These are phyloP conservation scores for Botrytis porri DNA, from an alignment of 2,329 filamentous ascomycete species.

Conservation along the genomic window DNA sequence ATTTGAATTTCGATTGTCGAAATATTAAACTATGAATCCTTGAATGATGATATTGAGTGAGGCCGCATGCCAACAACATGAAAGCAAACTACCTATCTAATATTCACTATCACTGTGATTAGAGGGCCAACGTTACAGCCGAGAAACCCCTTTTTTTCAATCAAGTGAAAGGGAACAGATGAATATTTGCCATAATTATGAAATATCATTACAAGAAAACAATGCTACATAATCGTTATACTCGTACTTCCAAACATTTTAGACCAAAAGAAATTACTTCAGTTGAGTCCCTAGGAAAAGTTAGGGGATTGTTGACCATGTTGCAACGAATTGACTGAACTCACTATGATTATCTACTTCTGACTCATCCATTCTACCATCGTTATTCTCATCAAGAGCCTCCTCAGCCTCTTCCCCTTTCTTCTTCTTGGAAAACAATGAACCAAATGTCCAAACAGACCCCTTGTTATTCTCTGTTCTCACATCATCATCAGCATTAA, in stretches of 20 bases:
- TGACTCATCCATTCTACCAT: conserved; percentile 8
- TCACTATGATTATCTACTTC: conserved; percentile 16
- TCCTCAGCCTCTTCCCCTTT: not conserved
- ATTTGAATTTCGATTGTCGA: too few relatives aligned
- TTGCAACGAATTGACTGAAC: not conserved
- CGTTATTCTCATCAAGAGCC: not conserved
- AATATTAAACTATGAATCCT: too few relatives aligned
- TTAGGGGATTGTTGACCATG: not conserved
- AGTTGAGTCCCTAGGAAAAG: not conserved
- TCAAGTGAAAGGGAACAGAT: not conserved
- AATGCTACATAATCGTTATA: not conserved
- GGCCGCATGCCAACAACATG: too few relatives aligned
- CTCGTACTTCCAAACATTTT: not conserved
- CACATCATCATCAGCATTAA: conserved; percentile 20
- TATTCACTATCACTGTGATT: not conserved
- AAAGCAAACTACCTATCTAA: too few relatives aligned
- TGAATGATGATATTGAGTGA: too few relatives aligned
- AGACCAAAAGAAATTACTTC: not conserved
- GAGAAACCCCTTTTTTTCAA: not conserved
- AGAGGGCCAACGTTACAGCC: too few relatives aligned
- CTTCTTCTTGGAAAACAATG: not conserved
- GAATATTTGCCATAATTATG: not conserved
- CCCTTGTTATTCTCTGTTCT: conserved; percentile 3
- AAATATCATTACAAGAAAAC: not conserved
- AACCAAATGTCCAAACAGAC: conserved; percentile 5